phyloP scores from a whole-genome alignment of 176 grass and related monocot genomes.

The Carex cristatella region DNA sequence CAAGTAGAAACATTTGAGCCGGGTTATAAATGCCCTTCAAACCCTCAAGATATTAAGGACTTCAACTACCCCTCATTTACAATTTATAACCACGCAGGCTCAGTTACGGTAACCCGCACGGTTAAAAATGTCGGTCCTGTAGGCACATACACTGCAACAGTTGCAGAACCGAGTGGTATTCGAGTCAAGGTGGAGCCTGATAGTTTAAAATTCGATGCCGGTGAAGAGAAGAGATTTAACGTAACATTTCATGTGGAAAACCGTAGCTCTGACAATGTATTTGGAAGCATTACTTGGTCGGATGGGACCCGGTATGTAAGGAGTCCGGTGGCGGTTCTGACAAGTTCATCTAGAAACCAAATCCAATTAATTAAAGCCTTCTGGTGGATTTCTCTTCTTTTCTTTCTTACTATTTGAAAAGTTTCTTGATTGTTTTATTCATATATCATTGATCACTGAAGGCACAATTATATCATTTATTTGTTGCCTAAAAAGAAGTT shows the following conservation, averaged over 20 bases:
- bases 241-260: constrained; percentile 21
- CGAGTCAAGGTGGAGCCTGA: constrained; percentile 37
- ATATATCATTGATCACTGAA: too few species aligned
- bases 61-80: constrained; percentile 68
- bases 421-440: neutral
- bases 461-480: too few species aligned
- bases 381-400: neutral
- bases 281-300: constrained; percentile 48
- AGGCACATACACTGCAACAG: constrained; percentile 34
- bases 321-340: constrained; percentile 36
- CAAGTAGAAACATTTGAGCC: constrained; percentile 21
- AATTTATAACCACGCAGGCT: constrained; percentile 4
- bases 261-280: constrained; percentile 7
- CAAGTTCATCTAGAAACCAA: neutral
- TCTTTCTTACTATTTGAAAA: too few species aligned
- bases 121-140: constrained; percentile 47
- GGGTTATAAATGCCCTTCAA: constrained; percentile 44
- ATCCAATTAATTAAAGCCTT: neutral
- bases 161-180: constrained; percentile 42
- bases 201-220: constrained; percentile 28
- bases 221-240: constrained; percentile 58
- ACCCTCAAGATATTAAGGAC: constrained; percentile 13
- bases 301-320: constrained; percentile 50
- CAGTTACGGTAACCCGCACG: constrained; percentile 19
- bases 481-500: too few species aligned